Evolutionary conservation across 108 stramenopile genomes (phyloP).

Genomic region (Conticribra guillardii): DNA sequence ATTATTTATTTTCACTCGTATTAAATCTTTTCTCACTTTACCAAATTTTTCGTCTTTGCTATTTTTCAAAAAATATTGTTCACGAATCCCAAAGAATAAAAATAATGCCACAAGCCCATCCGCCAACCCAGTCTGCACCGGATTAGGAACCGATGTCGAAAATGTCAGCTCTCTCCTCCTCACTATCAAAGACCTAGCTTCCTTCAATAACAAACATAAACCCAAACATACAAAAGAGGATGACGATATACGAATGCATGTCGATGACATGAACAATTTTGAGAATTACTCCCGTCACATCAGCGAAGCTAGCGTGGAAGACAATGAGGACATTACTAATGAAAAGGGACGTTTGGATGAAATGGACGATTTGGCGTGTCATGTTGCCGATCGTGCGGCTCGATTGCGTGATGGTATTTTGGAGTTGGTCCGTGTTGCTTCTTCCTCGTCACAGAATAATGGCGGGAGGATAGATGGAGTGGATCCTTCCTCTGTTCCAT

Average conservation of each 20-base stretch:
- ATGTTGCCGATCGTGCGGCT: slow-evolving; percentile 50
- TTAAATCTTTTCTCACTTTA: slow-evolving; percentile 2
- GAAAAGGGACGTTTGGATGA: slow-evolving; percentile 39
- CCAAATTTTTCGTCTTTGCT: slow-evolving; percentile 1
- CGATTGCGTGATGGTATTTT: slow-evolving; percentile 58
- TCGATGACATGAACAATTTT: slow-evolving; percentile 35
- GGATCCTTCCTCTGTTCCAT: slow-evolving; percentile 11
- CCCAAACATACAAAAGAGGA: not conserved
- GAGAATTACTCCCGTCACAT: slow-evolving; percentile 37
- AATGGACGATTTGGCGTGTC: slow-evolving; percentile 46
- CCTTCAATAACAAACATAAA: not conserved
- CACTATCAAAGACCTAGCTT: slow-evolving; percentile 32
- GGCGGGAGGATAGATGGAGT: no score
- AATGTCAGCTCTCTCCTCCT: slow-evolving; percentile 27
- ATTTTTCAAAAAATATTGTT: not conserved
- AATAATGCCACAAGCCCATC: no score
- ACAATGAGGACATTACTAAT: slow-evolving; percentile 22
- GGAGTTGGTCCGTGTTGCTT: slow-evolving; percentile 42
- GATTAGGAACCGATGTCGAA: slow-evolving; percentile 48
- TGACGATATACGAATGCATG: slow-evolving; percentile 19
- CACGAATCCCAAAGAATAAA: no score
- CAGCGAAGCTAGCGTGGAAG: slow-evolving; percentile 20
- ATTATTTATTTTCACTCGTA: no score
- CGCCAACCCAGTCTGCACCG: slow-evolving; percentile 25
- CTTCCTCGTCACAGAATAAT: not conserved